Percentiles rank a stretch among this genome's conserved stretches.
Conservation (phyloP, 768 basidiomycete genomes). For the Inosperma sp. region DNA sequence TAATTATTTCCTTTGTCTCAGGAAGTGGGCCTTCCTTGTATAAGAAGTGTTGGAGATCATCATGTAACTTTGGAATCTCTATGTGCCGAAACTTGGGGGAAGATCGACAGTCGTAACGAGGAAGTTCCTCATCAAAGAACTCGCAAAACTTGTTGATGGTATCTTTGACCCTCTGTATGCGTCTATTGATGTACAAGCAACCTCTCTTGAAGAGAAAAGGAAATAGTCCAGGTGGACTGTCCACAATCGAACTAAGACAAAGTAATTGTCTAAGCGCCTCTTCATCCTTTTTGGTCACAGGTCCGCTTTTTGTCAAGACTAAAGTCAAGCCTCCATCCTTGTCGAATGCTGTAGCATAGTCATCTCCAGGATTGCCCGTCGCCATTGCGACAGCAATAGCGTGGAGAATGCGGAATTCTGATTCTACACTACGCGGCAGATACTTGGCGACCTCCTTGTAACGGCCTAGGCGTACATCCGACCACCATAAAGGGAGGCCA, state of each 20-base stretch:
- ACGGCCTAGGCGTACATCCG: neutral
- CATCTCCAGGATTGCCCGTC: neutral
- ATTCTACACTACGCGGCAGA: too few relatives aligned
- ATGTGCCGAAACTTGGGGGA: too few relatives aligned
- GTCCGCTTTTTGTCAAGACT: neutral
- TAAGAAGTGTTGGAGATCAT: too few relatives aligned
- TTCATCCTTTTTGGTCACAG: neutral
- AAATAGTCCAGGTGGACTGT: neutral
- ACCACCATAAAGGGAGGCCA: neutral
- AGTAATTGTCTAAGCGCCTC: neutral
- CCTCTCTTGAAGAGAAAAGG: neutral
- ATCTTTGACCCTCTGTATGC: neutral
- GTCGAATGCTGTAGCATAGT: neutral
- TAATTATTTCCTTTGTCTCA: neutral
- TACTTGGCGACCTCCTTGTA: too few relatives aligned
- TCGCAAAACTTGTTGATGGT: neutral
- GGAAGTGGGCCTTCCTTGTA: neutral
- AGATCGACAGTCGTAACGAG: neutral
- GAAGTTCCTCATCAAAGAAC: neutral
- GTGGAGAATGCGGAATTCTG: neutral
- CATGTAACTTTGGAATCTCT: too few relatives aligned
- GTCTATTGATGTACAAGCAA: neutral
- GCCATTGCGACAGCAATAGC: neutral
- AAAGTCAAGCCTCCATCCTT: neutral
- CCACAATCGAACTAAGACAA: neutral